Evolutionary conservation across 2,329 filamentous ascomycete genomes (phyloP).

Genomic region (Fusarium sulawesiense): DNA sequence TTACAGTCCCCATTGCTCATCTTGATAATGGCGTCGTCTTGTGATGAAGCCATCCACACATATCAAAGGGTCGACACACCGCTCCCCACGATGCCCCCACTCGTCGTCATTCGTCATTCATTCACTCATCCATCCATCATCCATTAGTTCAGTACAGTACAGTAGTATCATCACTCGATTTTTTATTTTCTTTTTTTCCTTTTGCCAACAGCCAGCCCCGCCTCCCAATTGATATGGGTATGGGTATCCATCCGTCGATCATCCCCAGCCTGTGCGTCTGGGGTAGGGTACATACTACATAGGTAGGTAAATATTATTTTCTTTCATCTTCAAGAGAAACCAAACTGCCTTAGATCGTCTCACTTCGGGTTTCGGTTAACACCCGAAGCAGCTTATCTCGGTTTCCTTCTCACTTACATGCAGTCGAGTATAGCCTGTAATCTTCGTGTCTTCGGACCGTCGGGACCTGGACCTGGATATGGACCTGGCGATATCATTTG

Average conservation of each 20-base stretch:
- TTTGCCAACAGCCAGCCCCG: constrained; percentile 28
- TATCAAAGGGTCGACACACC: constrained; percentile 37
- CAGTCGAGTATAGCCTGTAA: constrained; percentile 4
- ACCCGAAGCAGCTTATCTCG: constrained; percentile 29
- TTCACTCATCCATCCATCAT: constrained; percentile 10
- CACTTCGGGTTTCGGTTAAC: constrained; percentile 40
- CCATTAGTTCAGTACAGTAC: not conserved
- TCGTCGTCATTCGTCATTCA: constrained; percentile 18
- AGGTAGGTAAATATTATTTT: not conserved
- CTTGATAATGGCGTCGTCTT: constrained; percentile 25
- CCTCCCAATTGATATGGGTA: constrained; percentile 16
- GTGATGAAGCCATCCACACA: constrained; percentile 40
- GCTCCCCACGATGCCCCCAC: constrained; percentile 46
- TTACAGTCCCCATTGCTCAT: constrained; percentile 32
- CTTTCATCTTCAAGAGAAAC: not conserved
- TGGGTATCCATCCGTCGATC: constrained; percentile 32
- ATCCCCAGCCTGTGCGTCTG: constrained; percentile 30
- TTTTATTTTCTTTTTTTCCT: constrained; percentile 1
- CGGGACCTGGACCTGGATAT: not conserved
- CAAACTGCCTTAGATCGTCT: not conserved
- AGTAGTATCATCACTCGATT: constrained; percentile 30
- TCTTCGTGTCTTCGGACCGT: constrained; percentile 14
- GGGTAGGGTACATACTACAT: constrained; percentile 29
- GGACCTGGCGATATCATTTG: not conserved
- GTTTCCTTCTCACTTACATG: not conserved